A percentile compares a stretch with the other conserved stretches of the same genome.
phyloP scores from a whole-genome alignment of 495 filamentous ascomycete species.

The Oleoguttula mirabilis region DNA sequence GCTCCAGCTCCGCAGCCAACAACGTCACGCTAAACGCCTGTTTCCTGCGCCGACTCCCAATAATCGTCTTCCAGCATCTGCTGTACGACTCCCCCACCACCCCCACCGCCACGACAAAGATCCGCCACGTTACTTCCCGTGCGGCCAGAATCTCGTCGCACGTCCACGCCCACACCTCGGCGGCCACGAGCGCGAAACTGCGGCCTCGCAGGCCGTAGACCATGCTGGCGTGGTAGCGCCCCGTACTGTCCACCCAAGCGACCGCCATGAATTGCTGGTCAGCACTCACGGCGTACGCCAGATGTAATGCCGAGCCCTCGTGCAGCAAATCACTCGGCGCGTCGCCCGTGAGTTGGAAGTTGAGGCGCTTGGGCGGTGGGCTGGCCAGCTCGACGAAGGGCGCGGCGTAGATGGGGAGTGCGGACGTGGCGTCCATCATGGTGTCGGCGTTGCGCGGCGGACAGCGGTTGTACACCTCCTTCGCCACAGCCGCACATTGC shows the following conservation, averaged over 20 bases:
- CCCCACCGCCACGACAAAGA: conserved; percentile 47
- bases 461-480: conserved; percentile 84
- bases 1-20: conserved; percentile 4
- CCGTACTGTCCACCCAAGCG: conserved; percentile 83
- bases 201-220: conserved; percentile 54
- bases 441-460: conserved; percentile 34
- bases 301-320: conserved; percentile 72
- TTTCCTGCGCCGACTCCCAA: conserved; percentile 2
- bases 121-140: conserved; percentile 63
- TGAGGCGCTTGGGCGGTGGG: conserved; percentile 55
- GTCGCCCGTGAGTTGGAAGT: conserved; percentile 60
- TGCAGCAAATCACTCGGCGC: conserved; percentile 64
- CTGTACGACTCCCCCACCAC: conserved; percentile 3
- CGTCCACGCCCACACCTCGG: conserved; percentile 80
- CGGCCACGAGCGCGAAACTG: conserved; percentile 48
- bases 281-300: conserved; percentile 71
- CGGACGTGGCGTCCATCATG: conserved; percentile 35
- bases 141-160: conserved; percentile 60
- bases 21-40: conserved; percentile 13
- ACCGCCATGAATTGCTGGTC: conserved; percentile 80
- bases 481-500: conserved; percentile 55
- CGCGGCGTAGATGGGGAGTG: conserved; percentile 36
- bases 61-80: conserved; percentile 10
- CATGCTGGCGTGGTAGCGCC: conserved; percentile 60
- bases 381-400: conserved; percentile 68